Evolutionary conservation across 306 rosid species (phyloP).

Genomic region (Lablab purpureus): DNA sequence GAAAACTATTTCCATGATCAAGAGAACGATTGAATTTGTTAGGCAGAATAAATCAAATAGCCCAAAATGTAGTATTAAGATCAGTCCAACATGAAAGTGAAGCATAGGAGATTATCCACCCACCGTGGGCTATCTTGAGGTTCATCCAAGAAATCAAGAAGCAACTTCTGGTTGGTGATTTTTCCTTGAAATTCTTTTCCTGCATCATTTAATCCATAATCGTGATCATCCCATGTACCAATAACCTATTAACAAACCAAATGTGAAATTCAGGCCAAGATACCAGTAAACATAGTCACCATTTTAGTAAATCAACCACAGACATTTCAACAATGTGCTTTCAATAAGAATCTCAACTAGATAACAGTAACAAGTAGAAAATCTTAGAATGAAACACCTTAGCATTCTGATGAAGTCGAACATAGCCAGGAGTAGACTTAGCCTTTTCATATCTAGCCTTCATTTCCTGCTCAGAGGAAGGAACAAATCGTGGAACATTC

Average conservation of each 20-base stretch:
- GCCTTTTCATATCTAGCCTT: slow-evolving; percentile 64
- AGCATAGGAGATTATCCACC: slow-evolving; percentile 46
- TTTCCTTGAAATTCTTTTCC: slow-evolving; percentile 76
- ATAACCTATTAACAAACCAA: slow-evolving; percentile 64
- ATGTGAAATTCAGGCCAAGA: slow-evolving; percentile 39
- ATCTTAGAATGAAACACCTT: slow-evolving; percentile 54
- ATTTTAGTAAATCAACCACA: slow-evolving; percentile 25
- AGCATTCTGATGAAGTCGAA: slow-evolving; percentile 58
- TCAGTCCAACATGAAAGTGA: slow-evolving; percentile 1
- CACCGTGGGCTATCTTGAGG: slow-evolving; percentile 78
- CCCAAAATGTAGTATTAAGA: neutral
- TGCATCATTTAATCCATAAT: slow-evolving; percentile 85
- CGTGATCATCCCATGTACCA: slow-evolving; percentile 95
- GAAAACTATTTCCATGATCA: slow-evolving; percentile 3
- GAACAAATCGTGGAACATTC: slow-evolving; percentile 74
- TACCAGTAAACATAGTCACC: slow-evolving; percentile 13
- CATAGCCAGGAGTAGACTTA: slow-evolving; percentile 67
- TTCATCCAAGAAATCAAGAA: slow-evolving; percentile 89
- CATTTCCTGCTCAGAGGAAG: slow-evolving; percentile 72
- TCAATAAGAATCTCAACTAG: slow-evolving; percentile 25
- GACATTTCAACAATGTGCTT: slow-evolving; percentile 16
- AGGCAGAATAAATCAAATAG: slow-evolving; percentile 33
- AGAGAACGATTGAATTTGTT: slow-evolving; percentile 4
- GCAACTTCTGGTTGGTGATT: slow-evolving; percentile 70
- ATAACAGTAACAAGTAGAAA: slow-evolving; percentile 34